These are phyloP conservation scores for Saccharomycopsis sp. DNA, from an alignment of 805 yeast species.

Conservation along the genomic window DNA sequence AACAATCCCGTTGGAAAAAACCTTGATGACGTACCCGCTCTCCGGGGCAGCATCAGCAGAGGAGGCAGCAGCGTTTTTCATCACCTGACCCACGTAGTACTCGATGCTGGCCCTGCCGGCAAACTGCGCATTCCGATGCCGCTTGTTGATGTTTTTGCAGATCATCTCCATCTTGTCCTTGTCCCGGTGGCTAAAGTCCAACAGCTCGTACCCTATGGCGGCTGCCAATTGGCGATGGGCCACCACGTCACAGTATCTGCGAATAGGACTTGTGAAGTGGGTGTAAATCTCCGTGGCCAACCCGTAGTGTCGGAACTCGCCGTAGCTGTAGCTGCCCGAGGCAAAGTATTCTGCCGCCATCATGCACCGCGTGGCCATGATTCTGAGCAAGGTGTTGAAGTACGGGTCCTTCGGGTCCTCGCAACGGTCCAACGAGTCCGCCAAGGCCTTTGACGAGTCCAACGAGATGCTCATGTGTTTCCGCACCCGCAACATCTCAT, in stretches of 20 bases:
- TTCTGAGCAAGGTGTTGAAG: slow-evolving; percentile 86
- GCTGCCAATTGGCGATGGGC: slow-evolving; percentile 97
- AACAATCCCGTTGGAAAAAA: slow-evolving; percentile 89
- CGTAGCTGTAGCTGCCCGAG: slow-evolving; percentile 79
- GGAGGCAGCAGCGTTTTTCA: slow-evolving; percentile 78
- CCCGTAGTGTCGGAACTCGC: slow-evolving; percentile 95
- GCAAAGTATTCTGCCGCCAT: slow-evolving; percentile 98
- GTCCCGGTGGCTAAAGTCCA: slow-evolving; percentile 77
- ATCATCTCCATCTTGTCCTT: slow-evolving; percentile 83
- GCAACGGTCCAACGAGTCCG: slow-evolving; percentile 88
- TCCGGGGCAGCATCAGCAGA: slow-evolving; percentile 48
- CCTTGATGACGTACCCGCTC: slow-evolving; percentile 86
- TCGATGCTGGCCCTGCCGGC: slow-evolving; percentile 98
- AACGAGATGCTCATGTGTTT: slow-evolving; percentile 68
- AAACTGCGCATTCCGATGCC: slow-evolving; percentile 97
- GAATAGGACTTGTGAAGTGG: slow-evolving; percentile 96
- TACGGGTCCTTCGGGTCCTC: slow-evolving; percentile 76
- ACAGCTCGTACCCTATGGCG: slow-evolving; percentile 88
- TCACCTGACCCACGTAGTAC: slow-evolving; percentile 95
- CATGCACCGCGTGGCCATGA: slow-evolving; percentile 98
- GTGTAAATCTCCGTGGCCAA: slow-evolving; percentile 95
- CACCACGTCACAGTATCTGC: slow-evolving; percentile 96
- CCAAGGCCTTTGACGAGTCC: slow-evolving; percentile 83
- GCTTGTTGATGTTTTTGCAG: slow-evolving; percentile 79
- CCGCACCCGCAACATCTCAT: slow-evolving; percentile 78